Conservation (phyloP, 331 rosid species). For the Quercus phellos region DNA sequence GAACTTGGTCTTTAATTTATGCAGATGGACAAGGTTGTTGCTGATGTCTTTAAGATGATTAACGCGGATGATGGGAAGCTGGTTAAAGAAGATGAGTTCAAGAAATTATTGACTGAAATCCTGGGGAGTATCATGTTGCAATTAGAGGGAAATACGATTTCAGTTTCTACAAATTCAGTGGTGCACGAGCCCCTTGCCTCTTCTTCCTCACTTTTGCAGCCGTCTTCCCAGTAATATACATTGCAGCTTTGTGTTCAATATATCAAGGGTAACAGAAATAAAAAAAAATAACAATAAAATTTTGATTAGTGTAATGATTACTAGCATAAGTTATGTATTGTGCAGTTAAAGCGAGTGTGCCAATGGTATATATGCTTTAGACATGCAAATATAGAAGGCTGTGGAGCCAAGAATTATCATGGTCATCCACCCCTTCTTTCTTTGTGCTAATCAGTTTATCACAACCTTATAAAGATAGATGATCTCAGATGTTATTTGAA, state of each 20-base stretch:
- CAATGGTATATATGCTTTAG: neutral
- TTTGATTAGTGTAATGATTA: constrained; percentile 15
- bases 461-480: neutral
- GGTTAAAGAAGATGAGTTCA: constrained; percentile 83
- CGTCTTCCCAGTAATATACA: constrained; percentile 33
- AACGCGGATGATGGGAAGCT: constrained; percentile 52
- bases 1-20: constrained; percentile 10
- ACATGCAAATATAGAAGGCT: constrained; percentile 1
- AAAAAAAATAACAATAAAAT: constrained; percentile 16
- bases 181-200: constrained; percentile 76
- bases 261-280: constrained; percentile 1
- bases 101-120: constrained; percentile 60
- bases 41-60: constrained; percentile 46
- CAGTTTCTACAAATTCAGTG: constrained; percentile 70
- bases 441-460: neutral
- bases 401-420: neutral
- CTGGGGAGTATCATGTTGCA: constrained; percentile 71
- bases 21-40: constrained; percentile 74
- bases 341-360: constrained; percentile 1
- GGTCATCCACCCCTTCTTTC: neutral
- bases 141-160: constrained; percentile 63
- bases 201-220: constrained; percentile 64
- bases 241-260: constrained; percentile 1
- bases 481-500: neutral
- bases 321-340: constrained; percentile 17